These are phyloP conservation scores for Terana coerulea DNA, from an alignment of 768 basidiomycete species.

Conservation along the genomic window DNA sequence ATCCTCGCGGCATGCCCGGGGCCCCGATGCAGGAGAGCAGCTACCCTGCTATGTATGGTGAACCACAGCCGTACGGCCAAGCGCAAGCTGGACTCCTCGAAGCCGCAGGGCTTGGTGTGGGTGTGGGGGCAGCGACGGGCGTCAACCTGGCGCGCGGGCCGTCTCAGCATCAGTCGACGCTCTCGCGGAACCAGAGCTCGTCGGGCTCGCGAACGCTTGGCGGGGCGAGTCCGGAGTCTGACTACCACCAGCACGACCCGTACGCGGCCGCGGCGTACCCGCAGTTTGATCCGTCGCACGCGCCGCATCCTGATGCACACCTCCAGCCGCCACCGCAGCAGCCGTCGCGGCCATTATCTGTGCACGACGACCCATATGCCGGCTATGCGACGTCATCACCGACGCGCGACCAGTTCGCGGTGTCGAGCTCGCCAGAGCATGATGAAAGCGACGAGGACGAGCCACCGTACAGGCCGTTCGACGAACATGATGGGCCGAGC, in stretches of 20 bases:
- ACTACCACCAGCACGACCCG: conserved; percentile 2
- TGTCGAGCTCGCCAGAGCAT: conserved; percentile 16
- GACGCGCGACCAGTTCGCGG: not conserved
- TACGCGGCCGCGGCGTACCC: conserved; percentile 4
- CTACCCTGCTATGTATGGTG: conserved; percentile 14
- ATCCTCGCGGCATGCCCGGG: conserved; percentile 2
- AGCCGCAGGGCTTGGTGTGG: conserved; percentile 21
- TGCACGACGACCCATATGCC: conserved; percentile 21
- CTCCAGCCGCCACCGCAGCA: not conserved
- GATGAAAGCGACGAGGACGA: conserved; percentile 7
- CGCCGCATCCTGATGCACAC: not conserved
- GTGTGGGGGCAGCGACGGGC: conserved; percentile 14
- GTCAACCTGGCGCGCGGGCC: conserved; percentile 11
- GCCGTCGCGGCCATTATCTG: conserved; percentile 6
- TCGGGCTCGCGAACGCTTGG: conserved; percentile 12
- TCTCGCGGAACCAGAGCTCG: conserved; percentile 17
- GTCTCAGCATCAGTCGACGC: conserved; percentile 5
- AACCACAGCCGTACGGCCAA: not conserved
- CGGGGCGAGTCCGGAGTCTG: conserved; percentile 2
- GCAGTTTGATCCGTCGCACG: no score
- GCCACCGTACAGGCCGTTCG: conserved; percentile 3
- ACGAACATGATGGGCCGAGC: conserved; percentile 22
- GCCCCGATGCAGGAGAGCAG: not conserved
- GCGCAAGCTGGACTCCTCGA: conserved; percentile 19
- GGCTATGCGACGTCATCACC: conserved; percentile 17